Base-by-base conservation (phyloP, 129 eudicot species). In the Flaveria brownii region DNA sequence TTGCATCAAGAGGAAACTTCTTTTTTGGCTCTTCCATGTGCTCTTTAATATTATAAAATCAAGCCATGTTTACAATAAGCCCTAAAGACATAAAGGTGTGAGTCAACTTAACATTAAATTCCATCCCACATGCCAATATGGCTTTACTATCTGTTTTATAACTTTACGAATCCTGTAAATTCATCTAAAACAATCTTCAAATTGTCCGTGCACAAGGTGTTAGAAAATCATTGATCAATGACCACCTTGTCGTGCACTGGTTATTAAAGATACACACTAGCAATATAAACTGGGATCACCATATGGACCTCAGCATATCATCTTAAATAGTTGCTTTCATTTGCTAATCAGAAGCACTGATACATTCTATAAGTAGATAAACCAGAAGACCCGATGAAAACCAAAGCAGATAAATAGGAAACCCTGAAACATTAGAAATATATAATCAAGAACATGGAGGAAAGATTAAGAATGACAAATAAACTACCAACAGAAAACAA, bases 1-100 rank as follows among this genome's bases (percentile, higher is more conserved):
- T 72, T 41, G 96, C 91, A 85, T 80, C 80, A 3, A 94, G 84
- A 62, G 99, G 94, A 81, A 70, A 94, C 84, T 82, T 91, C 76
- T 82, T 87, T 73, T 82, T 88, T 67, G 83, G 59, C 56, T 65
- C 79, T 71, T 79, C 87, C 97, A 89, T 88, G 67, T 73, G 41
- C 78, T 79, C 81, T 76, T 70, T 81, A 88, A 78, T 77, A 76
- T 76, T 69, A 76, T n/a, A 59, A 60, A 55, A 59, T 71, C 55
- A 74, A 46, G 68, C 62, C 83, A 63, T 80, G 59, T 81, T 77
- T 80, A 63, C 79, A 69, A 66, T 45, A 84, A 77, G 82, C 77
- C 82, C 56, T 61, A 76, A 68, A 41, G 22, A 78, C 56, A 76
- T 70, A 25, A 72, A 45, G 74, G 74, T 39, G 17, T 55, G 61